These are phyloP conservation scores for Sequoiadendron giganteum DNA, from an alignment of 75 land plant genomes.

Conservation along the genomic window DNA sequence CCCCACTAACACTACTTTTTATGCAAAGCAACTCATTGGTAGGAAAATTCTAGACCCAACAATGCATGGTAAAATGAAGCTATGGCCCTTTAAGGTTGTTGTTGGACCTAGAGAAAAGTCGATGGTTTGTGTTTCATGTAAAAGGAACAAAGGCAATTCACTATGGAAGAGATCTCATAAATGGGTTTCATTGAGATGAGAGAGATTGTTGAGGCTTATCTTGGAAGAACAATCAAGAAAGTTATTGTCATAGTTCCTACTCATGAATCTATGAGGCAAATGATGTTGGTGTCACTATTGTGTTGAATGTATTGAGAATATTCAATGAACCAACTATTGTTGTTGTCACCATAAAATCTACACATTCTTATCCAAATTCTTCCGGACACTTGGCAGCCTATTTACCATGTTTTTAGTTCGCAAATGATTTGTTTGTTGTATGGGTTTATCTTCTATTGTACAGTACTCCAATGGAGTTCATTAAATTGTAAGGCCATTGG, in stretches of 20 bases:
- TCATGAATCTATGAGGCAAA: slow-evolving; percentile 44
- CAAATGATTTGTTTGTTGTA: too few species aligned
- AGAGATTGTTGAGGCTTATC: slow-evolving; percentile 43
- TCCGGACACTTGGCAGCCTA: too few species aligned
- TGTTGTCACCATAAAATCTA: slow-evolving; percentile 30
- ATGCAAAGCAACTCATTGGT: slow-evolving; percentile 45
- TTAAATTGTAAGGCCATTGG: too few species aligned
- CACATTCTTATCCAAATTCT: too few species aligned
- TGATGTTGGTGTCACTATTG: slow-evolving; percentile 41
- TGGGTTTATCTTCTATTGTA: too few species aligned
- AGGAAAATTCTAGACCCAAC: slow-evolving; percentile 27
- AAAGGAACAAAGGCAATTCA: slow-evolving; percentile 38
- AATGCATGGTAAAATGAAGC: slow-evolving; percentile 31
- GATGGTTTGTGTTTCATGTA: slow-evolving; percentile 35
- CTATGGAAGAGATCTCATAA: slow-evolving; percentile 47
- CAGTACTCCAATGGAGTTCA: too few species aligned
- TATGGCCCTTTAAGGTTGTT: slow-evolving; percentile 46
- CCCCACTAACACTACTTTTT: slow-evolving; percentile 22
- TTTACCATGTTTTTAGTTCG: too few species aligned
- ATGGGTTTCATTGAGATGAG: slow-evolving; percentile 48
- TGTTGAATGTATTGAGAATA: slow-evolving; percentile 40
- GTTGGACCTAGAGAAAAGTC: slow-evolving; percentile 47
- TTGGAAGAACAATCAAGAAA: slow-evolving; percentile 35
- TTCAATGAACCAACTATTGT: too few species aligned
- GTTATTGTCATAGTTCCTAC: slow-evolving; percentile 50